phyloP scores from a whole-genome alignment of 2,329 filamentous ascomycete genomes.

The Fusarium tanahbumbuense region DNA sequence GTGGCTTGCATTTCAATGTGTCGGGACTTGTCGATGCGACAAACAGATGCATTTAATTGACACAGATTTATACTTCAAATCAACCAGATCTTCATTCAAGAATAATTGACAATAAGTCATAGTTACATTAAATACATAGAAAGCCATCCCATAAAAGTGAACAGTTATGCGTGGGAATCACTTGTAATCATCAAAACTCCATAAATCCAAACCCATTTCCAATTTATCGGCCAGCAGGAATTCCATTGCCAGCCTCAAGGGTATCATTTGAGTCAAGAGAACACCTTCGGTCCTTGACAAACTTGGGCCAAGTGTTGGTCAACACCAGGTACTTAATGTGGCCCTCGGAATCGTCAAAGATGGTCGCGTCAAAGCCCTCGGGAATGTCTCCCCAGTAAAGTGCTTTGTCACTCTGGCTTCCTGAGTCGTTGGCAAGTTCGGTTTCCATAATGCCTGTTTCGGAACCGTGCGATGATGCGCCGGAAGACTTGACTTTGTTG shows the following conservation, averaged over 20 bases:
- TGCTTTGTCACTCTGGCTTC: constrained; percentile 41
- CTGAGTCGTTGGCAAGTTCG: constrained; percentile 17
- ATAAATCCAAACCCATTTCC: not conserved
- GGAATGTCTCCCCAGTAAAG: constrained; percentile 61
- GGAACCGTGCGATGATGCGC: constrained; percentile 36
- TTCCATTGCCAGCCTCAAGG: constrained; percentile 37
- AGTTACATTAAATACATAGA: constrained; percentile 30
- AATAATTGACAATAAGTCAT: constrained; percentile 22
- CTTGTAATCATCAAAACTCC: constrained; percentile 37
- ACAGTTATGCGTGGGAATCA: constrained; percentile 22
- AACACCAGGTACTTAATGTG: constrained; percentile 70
- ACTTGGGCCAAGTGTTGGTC: constrained; percentile 45
- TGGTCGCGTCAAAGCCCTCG: constrained; percentile 59
- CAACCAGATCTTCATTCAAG: no score
- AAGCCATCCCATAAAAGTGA: constrained; percentile 7
- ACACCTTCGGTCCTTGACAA: constrained; percentile 58
- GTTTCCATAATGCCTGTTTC: constrained; percentile 41
- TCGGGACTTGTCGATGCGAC: no score
- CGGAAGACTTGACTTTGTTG: constrained; percentile 38
- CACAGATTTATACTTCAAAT: no score
- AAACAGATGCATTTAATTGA: not conserved
- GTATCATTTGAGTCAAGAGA: constrained; percentile 48
- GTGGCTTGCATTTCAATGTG: not conserved
- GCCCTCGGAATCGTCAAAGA: constrained; percentile 71
- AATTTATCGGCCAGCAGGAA: constrained; percentile 1